phyloP scores from a whole-genome alignment of 306 rosid genomes.

The Betula pendula region DNA sequence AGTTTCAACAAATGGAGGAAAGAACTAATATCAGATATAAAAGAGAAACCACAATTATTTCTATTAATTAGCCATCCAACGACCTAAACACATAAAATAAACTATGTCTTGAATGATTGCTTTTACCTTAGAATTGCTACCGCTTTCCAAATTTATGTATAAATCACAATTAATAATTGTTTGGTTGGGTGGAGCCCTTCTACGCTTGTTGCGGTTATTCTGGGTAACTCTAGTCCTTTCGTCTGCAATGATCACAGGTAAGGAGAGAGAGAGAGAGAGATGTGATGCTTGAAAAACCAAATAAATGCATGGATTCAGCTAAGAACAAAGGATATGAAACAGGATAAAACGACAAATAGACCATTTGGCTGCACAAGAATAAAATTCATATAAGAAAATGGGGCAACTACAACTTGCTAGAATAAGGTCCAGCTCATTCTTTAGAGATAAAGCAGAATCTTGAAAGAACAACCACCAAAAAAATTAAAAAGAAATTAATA shows the following conservation, averaged over 20 bases:
- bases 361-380: neutral
- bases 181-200: constrained; percentile 46
- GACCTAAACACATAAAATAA: neutral
- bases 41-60: neutral
- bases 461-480: neutral
- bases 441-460: neutral
- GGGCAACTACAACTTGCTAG: neutral
- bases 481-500: neutral
- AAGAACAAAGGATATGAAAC: neutral
- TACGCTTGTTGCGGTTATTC: constrained; percentile 52
- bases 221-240: constrained; percentile 40
- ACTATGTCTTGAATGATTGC: neutral
- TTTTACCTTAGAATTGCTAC: constrained; percentile 67
- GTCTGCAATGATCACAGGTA: constrained; percentile 44
- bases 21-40: neutral
- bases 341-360: neutral
- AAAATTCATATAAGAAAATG: neutral
- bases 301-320: constrained; percentile 5
- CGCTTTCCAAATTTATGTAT: constrained; percentile 70
- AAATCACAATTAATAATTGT: constrained; percentile 50
- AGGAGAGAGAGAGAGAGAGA: constrained; percentile 12
- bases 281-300: neutral
- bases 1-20: constrained; percentile 11
- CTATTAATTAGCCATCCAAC: neutral
- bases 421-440: neutral